A percentile compares a stretch with the other conserved stretches of the same genome.
Conservation (phyloP, 169 alveolate species). For the Cyclospora cayetanensis region DNA sequence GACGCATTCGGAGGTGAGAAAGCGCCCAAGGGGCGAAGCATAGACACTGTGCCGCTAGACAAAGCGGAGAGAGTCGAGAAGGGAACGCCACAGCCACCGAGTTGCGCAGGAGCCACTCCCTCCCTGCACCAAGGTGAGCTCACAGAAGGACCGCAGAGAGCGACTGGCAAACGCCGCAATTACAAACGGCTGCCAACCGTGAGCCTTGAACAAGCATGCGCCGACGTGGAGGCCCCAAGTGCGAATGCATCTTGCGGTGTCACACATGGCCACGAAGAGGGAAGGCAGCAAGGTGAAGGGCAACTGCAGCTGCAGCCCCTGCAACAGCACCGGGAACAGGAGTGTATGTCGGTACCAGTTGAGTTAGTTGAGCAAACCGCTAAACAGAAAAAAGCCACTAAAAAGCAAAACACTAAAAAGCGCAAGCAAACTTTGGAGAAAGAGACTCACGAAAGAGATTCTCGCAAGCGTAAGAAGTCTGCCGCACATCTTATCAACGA, state of each 20-base stretch:
- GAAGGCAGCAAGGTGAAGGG: not conserved
- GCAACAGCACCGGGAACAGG: not conserved
- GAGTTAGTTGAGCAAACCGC: not conserved
- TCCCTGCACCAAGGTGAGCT: no score
- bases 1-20: not conserved
- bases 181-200: no score
- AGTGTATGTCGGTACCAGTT: not conserved
- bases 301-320: not conserved
- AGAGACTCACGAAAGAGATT: not conserved
- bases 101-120: not conserved
- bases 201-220: no score
- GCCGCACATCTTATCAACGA: no score
- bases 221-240: no score
- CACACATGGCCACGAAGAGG: no score
- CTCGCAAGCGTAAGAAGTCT: not conserved
- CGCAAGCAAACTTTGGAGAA: not conserved
- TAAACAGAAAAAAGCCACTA: not conserved
- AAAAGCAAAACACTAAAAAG: not conserved
- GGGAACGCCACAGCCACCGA: not conserved
- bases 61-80: not conserved
- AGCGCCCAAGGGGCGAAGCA: slow-evolving; percentile 9
- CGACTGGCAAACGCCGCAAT: no score
- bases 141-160: no score
- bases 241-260: no score
- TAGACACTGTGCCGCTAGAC: not conserved